phyloP scores from a whole-genome alignment of 176 grass and related monocot genomes.

The Ensete glaucum region DNA sequence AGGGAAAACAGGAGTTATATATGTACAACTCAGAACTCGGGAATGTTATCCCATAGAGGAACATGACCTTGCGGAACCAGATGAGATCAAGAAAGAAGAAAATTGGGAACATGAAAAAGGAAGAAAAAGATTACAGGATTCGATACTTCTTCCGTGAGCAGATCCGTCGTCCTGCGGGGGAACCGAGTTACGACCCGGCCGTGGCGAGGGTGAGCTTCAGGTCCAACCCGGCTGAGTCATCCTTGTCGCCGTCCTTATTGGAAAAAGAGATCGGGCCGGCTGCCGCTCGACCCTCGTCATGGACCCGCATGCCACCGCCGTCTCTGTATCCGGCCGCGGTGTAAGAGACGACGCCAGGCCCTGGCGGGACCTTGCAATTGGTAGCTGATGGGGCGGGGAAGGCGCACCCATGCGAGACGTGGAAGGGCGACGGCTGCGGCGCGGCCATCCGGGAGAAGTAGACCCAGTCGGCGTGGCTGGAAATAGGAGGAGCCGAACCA shows the following conservation, averaged over 20 bases:
- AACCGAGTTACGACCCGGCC: conserved; percentile 30
- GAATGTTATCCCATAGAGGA: too few species aligned
- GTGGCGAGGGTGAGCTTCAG: conserved; percentile 73
- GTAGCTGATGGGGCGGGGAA: conserved; percentile 1
- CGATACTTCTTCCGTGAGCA: too few species aligned
- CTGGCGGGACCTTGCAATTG: neutral
- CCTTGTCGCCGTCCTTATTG: neutral
- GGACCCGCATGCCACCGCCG: neutral
- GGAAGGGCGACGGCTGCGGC: conserved; percentile 16
- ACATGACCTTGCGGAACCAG: too few species aligned
- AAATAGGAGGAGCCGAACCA: neutral
- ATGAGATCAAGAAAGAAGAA: too few species aligned
- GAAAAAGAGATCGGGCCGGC: neutral
- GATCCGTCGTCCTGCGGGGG: neutral
- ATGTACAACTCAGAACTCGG: too few species aligned
- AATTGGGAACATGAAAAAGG: too few species aligned
- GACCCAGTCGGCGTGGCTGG: conserved; percentile 14
- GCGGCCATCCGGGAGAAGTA: conserved; percentile 23
- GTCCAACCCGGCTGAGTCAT: conserved; percentile 41
- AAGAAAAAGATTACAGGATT: too few species aligned
- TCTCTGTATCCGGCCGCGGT: neutral
- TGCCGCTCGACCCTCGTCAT: neutral
- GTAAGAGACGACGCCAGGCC: neutral
- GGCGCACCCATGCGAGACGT: conserved; percentile 15
- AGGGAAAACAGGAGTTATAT: too few species aligned